phyloP scores from a whole-genome alignment of 805 yeast species.

The Teunomyces barrocoloradensis region DNA sequence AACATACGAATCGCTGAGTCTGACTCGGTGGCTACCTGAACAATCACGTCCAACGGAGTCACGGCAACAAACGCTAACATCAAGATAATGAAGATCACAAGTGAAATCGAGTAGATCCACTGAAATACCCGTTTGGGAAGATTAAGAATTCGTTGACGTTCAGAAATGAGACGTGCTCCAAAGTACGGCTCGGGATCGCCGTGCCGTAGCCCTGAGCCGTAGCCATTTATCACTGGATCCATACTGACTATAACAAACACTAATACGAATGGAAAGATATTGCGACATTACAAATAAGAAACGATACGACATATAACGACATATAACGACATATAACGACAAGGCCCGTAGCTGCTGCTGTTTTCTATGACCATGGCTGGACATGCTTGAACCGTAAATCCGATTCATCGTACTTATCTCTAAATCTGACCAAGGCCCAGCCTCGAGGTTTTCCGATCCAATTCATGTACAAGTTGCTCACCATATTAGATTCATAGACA shows the following conservation, averaged over 20 bases:
- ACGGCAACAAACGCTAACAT: conserved; percentile 61
- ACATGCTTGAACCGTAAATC: conserved; percentile 27
- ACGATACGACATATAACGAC: no score
- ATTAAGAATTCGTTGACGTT: conserved; percentile 7
- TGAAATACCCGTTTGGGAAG: conserved; percentile 19
- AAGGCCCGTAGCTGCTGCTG: no score
- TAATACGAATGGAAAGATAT: no score
- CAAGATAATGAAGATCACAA: conserved; percentile 33
- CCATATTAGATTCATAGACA: conserved; percentile 24
- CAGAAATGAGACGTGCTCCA: conserved; percentile 1
- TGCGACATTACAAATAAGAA: no score
- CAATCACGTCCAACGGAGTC: conserved; percentile 77
- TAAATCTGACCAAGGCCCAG: conserved; percentile 15
- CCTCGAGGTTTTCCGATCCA: conserved; percentile 38
- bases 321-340: no score
- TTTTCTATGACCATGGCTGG: conserved; percentile 15
- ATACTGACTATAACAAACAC: background rate
- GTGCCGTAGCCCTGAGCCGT: background rate
- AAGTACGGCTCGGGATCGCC: background rate
- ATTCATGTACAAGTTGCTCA: conserved; percentile 29
- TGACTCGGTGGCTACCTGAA: conserved; percentile 49
- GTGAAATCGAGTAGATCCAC: conserved; percentile 48
- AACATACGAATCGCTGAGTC: conserved; percentile 76
- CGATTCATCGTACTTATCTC: conserved; percentile 17
- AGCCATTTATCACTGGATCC: background rate